Conservation (phyloP, 768 basidiomycete genomes). For the Mycena polygramma region DNA sequence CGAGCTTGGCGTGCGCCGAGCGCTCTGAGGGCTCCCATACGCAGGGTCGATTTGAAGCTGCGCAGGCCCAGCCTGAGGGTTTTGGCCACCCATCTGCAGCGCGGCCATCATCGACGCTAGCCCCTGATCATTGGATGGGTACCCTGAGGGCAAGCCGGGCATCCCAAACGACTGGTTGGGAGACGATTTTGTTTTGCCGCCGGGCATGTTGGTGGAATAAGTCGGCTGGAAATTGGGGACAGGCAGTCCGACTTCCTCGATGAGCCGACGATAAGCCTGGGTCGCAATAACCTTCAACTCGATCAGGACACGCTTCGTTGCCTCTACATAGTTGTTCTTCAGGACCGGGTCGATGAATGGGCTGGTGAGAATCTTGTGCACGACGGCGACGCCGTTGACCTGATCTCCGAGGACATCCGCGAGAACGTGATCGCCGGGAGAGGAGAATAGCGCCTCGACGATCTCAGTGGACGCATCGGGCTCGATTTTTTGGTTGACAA, state of each 20-base stretch:
- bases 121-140: slow-evolving; percentile 86
- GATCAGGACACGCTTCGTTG: slow-evolving; percentile 90
- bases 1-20: slow-evolving; percentile 53
- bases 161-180: slow-evolving; percentile 71
- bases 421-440: slow-evolving; percentile 88
- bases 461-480: slow-evolving; percentile 89
- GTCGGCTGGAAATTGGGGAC: slow-evolving; percentile 90
- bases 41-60: slow-evolving; percentile 79
- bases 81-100: slow-evolving; percentile 91
- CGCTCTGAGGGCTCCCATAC: slow-evolving; percentile 59
- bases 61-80: slow-evolving; percentile 82
- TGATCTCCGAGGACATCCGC: slow-evolving; percentile 97
- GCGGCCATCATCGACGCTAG: slow-evolving; percentile 95
- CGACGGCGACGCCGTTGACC: slow-evolving; percentile 93
- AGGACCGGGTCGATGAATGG: slow-evolving; percentile 82
- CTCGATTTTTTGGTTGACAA: slow-evolving; percentile 97
- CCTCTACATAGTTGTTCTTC: slow-evolving; percentile 81
- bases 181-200: slow-evolving; percentile 71
- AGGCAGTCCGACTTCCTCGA: slow-evolving; percentile 94
- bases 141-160: slow-evolving; percentile 83
- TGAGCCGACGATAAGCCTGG: slow-evolving; percentile 92
- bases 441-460: slow-evolving; percentile 92
- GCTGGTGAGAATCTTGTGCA: slow-evolving; percentile 93
- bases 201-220: slow-evolving; percentile 73
- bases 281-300: slow-evolving; percentile 94